phyloP scores from a whole-genome alignment of 352 stramenopile species.

The Phytophthora ohioensis region DNA sequence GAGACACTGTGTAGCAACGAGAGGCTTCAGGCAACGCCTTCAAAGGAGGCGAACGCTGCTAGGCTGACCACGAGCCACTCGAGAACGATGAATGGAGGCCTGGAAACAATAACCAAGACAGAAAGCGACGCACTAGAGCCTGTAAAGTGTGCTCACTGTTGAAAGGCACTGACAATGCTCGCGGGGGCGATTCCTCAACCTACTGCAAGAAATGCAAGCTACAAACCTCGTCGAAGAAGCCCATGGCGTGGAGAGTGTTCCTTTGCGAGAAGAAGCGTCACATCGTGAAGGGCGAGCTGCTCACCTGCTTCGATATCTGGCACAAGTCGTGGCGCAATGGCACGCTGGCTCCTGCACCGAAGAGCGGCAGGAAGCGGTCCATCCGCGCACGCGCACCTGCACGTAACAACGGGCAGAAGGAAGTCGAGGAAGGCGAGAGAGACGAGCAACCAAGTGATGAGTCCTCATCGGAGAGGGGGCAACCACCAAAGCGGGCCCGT shows the following conservation, averaged over 20 bases:
- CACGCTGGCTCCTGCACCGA: background rate
- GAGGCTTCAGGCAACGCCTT: background rate
- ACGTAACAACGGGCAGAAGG: background rate
- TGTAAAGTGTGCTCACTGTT: slow-evolving; percentile 5
- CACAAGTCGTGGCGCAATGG: slow-evolving; percentile 13
- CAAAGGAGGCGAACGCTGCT: background rate
- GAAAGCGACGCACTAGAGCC: background rate
- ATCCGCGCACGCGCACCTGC: background rate
- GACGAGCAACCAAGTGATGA: background rate
- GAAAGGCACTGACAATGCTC: background rate
- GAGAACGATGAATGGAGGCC: background rate
- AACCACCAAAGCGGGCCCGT: background rate
- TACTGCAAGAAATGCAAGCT: slow-evolving; percentile 13
- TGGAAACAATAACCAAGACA: background rate
- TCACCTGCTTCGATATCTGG: slow-evolving; percentile 20
- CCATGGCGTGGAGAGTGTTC: slow-evolving; percentile 9
- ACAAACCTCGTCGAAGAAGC: background rate
- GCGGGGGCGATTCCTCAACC: background rate
- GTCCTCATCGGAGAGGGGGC: background rate
- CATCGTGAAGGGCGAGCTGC: background rate
- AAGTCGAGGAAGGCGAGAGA: background rate
- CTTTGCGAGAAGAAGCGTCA: slow-evolving; percentile 11
- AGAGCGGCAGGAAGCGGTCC: background rate
- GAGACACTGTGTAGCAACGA: background rate
- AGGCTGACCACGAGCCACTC: no score